These are phyloP conservation scores for Malassezia dermatis DNA, from an alignment of 1,284 basidiomycete genomes.

Conservation along the genomic window DNA sequence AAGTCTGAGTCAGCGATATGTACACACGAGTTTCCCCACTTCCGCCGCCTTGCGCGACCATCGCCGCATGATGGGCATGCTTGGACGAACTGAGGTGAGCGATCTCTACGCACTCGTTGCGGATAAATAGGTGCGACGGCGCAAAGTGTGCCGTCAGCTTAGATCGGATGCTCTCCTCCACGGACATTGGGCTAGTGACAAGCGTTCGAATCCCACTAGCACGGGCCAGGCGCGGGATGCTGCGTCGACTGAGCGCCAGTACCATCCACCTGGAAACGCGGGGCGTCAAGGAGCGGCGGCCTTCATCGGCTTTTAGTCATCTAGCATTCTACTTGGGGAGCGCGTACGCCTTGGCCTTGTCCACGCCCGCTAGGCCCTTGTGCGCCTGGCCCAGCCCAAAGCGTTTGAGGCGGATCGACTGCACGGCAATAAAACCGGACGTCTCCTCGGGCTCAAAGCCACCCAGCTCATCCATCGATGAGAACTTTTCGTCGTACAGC, in stretches of 20 bases:
- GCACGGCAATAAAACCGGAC: conserved; percentile 44
- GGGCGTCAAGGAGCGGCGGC: not conserved
- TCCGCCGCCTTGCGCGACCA: conserved; percentile 44
- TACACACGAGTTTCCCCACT: conserved; percentile 39
- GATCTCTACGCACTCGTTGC: conserved; percentile 13
- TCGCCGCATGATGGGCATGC: conserved; percentile 47
- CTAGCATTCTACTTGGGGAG: conserved; percentile 21
- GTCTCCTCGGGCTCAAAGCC: conserved; percentile 62
- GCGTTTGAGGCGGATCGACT: conserved; percentile 42
- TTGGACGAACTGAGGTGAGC: conserved; percentile 19
- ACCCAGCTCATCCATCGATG: conserved; percentile 98
- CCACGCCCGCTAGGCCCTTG: conserved; percentile 35
- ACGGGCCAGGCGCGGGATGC: not conserved
- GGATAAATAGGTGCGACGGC: conserved; percentile 13
- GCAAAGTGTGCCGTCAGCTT: conserved; percentile 10
- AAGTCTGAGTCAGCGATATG: conserved; percentile 23
- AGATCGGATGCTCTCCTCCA: conserved; percentile 12
- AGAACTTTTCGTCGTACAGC: conserved; percentile 84
- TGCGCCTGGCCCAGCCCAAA: conserved; percentile 35
- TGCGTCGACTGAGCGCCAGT: not conserved
- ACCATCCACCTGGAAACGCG: not conserved
- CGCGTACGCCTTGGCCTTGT: conserved; percentile 35
- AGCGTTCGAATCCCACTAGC: not conserved
- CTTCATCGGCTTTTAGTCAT: not conserved
- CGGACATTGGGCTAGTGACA: not conserved